Percentiles rank a stretch among this genome's conserved stretches.
Evolutionary conservation across 495 filamentous ascomycete species (phyloP).

Genomic region (Penicillium bialowiezense): DNA sequence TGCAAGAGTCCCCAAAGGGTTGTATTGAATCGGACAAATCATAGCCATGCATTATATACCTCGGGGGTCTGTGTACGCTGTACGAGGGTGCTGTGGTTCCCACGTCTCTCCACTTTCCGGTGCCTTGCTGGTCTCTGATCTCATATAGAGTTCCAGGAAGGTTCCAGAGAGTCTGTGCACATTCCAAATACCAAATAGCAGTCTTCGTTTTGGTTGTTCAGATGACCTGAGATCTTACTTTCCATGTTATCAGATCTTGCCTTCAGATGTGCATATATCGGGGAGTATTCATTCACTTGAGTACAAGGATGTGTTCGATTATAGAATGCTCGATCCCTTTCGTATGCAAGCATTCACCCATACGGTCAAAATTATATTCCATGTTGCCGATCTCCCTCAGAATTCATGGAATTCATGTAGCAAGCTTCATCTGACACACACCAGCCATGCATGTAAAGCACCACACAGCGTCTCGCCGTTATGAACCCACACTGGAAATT

Average conservation of each 20-base stretch:
- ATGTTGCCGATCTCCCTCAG: neutral
- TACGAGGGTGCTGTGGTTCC: conserved; percentile 16
- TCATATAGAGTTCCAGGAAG: neutral
- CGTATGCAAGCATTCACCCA: neutral
- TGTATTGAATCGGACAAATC: conserved; percentile 11
- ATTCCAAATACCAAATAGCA: conserved; percentile 7
- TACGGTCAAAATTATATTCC: neutral
- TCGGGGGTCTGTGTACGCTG: conserved; percentile 13
- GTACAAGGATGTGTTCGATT: too few relatives aligned
- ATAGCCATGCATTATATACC: conserved; percentile 10
- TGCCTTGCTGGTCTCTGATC: neutral
- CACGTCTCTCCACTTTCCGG: conserved; percentile 18
- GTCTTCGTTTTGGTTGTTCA: neutral
- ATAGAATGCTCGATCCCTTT: neutral
- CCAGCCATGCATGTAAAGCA: neutral
- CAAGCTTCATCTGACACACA: neutral
- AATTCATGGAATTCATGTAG: neutral
- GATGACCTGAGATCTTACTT: neutral
- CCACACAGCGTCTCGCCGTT: conserved; percentile 6
- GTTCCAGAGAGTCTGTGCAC: neutral
- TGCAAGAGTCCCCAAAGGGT: conserved; percentile 1
- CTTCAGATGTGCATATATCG: neutral
- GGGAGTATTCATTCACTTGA: neutral
- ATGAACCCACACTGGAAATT: neutral
- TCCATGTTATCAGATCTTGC: conserved; percentile 12